Base-by-base conservation (phyloP, 352 stramenopile genomes). In the Phytopythium litorale region DNA sequence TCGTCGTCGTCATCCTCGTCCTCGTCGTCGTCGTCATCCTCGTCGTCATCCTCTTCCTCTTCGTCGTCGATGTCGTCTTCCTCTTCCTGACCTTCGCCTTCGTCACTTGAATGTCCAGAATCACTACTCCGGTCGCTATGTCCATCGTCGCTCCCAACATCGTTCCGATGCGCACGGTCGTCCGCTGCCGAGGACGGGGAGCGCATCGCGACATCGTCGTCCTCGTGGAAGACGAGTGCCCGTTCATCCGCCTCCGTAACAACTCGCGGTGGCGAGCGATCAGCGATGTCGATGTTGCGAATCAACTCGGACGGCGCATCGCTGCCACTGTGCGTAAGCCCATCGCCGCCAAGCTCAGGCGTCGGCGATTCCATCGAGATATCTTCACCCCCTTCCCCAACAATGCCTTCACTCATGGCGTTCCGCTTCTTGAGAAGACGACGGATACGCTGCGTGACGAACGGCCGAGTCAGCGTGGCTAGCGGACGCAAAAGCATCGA, bases 401-500 rank as follows among this genome's bases (percentile, higher is more conserved):
- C 21, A n/a, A 8, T 5, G 11, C 45, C 23, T 49, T 60, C 54
- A 4, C 18, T 32, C 37, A 32, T 19, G 42, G 68, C 56, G 33
- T 70, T 76, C 42, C 71, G 70, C 61, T 94, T 94, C 50, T 88
- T 84, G 30, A 89, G 58, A 33, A 93, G 51, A 28, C 82, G 83
- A 3, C 75, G 75, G 12, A 94, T 70, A 16, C 83, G 80, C 32
- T 93, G 80, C 0, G 82, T 90, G 32, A 94, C 85, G 63, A 93
- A 93, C 23, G 85, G 84, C 19, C 87, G 80, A 0, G 85, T 94
- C 33, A 96, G 60, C 0, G 86, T 92, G 19, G 84, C 87, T 16
- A 96, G 60, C 13, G 85, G 87, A n/a, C 84, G 81, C 28, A 96
- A 62, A 25, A 94, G 61, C 84, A 94, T 96, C 9, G 72, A 77